Evolutionary conservation across 805 yeast genomes (phyloP).

Genomic region (Candida quercuum): DNA sequence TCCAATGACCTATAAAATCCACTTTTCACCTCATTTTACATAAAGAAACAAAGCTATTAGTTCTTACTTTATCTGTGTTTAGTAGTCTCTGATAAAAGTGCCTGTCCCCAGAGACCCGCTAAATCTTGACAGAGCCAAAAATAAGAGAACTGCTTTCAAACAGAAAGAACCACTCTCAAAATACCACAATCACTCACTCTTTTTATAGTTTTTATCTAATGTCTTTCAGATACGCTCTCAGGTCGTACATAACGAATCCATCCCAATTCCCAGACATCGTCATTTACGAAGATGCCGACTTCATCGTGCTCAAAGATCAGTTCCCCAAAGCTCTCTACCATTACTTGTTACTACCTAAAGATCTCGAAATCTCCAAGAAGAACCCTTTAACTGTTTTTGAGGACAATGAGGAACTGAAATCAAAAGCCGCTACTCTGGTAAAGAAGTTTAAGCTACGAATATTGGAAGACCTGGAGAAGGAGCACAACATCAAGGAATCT

Average conservation of each 20-base stretch:
- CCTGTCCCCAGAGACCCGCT: too few species aligned
- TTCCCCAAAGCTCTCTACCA: slow-evolving; percentile 64
- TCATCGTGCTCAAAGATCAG: slow-evolving; percentile 50
- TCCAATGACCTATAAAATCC: too few species aligned
- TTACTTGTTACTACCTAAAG: slow-evolving; percentile 54
- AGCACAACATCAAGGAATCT: slow-evolving; percentile 16
- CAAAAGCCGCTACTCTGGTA: slow-evolving; percentile 13
- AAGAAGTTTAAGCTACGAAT: slow-evolving; percentile 10
- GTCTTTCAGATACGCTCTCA: slow-evolving; percentile 46
- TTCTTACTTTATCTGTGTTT: too few species aligned
- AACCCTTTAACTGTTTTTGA: slow-evolving; percentile 39
- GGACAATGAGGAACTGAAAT: slow-evolving; percentile 25
- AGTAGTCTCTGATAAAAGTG: too few species aligned
- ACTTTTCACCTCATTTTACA: too few species aligned
- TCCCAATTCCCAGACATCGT: slow-evolving; percentile 31
- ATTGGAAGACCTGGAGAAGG: slow-evolving; percentile 13
- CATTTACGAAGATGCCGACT: slow-evolving; percentile 44
- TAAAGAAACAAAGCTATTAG: too few species aligned
- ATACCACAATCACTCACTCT: too few species aligned
- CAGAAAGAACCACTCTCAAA: too few species aligned
- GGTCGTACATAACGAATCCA: slow-evolving; percentile 44
- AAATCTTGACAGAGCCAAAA: too few species aligned
- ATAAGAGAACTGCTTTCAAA: too few species aligned
- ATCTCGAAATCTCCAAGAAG: slow-evolving; percentile 30
- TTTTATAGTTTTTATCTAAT: slow-evolving; percentile 22